Evolutionary conservation across 192 early-diverging fungal species (phyloP), one percentile per base, ranked within the genome.

Genomic region (Entomortierella parvispora): DNA sequence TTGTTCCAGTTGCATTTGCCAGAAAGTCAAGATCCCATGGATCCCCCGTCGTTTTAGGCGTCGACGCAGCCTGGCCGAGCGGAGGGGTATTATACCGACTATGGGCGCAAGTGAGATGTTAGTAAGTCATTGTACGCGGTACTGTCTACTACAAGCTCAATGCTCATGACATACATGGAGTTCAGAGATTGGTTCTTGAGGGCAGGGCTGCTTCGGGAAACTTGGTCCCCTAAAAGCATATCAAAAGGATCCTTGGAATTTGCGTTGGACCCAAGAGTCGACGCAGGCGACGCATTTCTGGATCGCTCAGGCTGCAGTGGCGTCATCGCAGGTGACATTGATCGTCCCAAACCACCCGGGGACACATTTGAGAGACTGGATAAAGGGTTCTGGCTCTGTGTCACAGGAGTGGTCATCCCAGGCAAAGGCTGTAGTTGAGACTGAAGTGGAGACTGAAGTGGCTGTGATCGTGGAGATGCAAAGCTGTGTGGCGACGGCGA

Each of bases 21-120:
- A 77, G 43, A 50, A 68, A 77, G 54, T 76, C 71, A 18, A 76
- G 65, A 50, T 76, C 71, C 71, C 71, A 76, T 0, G 71, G 71
- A n/a, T 76, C 71, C 0, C 28, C 54, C 3, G 48, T 42, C 22
- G 46, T 46, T 22, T 64, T 72, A 8, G 64, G 51, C 7, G 33
- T 23, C 15, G 56, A n/a, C 11, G 11, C 28, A 18, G 45, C 18
- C 31, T 76, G 71, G 32, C 71, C 65, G 8, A 57, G 11, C 2
- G 71, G 71, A 40, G 71, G 71, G 53, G 71, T 76, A 62, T 67
- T 76, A 44, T 76, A 57, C 3, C 71, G 64, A 23, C 71, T 76
- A 47, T 22, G 0, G 10, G 2, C 20, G n/a, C 23, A 40, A 52
- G 1, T n/a, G 12, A 61, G 33, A 40, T 47, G 17, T 56, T 32